Conservation (phyloP, 2,329 filamentous ascomycete species). For the Penicillium vulpinum region DNA sequence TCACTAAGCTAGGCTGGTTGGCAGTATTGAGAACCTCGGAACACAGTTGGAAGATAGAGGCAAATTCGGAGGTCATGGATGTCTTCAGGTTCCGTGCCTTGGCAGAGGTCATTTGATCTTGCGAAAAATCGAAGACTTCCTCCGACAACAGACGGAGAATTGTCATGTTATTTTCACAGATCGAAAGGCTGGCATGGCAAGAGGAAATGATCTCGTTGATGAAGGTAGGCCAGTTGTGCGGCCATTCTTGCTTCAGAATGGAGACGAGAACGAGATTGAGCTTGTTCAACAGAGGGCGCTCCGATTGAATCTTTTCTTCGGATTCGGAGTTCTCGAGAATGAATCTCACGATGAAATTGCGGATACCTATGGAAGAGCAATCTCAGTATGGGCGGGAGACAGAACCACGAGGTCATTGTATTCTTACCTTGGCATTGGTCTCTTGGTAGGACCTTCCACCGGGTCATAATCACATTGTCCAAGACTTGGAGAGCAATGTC, state of each 20-base stretch:
- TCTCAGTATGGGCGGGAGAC: slow-evolving; percentile 16
- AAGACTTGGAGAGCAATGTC: slow-evolving; percentile 94
- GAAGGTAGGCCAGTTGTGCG: slow-evolving; percentile 99
- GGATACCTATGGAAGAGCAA: slow-evolving; percentile 68
- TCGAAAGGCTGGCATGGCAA: slow-evolving; percentile 90
- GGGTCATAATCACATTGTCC: slow-evolving; percentile 96
- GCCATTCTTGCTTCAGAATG: slow-evolving; percentile 99
- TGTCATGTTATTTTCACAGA: slow-evolving; percentile 99
- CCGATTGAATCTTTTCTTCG: slow-evolving; percentile 79
- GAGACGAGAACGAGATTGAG: slow-evolving; percentile 96
- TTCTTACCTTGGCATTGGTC: slow-evolving; percentile 84
- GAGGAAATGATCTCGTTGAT: slow-evolving; percentile 99
- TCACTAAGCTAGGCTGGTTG: slow-evolving; percentile 83
- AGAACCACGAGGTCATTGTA: background rate
- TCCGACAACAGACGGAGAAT: slow-evolving; percentile 93
- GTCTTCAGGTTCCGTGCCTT: slow-evolving; percentile 97
- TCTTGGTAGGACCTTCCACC: slow-evolving; percentile 96
- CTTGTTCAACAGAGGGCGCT: slow-evolving; percentile 94
- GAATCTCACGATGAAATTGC: slow-evolving; percentile 98
- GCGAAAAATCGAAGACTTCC: slow-evolving; percentile 98
- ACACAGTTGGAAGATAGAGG: slow-evolving; percentile 96
- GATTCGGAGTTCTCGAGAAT: slow-evolving; percentile 92
- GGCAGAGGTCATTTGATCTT: slow-evolving; percentile 97
- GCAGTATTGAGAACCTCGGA: slow-evolving; percentile 91
- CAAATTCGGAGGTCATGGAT: slow-evolving; percentile 98